Percentiles rank a stretch among this genome's conserved stretches.
Conservation (phyloP, 1,284 basidiomycete genomes). For the Ganoderma boninense region DNA sequence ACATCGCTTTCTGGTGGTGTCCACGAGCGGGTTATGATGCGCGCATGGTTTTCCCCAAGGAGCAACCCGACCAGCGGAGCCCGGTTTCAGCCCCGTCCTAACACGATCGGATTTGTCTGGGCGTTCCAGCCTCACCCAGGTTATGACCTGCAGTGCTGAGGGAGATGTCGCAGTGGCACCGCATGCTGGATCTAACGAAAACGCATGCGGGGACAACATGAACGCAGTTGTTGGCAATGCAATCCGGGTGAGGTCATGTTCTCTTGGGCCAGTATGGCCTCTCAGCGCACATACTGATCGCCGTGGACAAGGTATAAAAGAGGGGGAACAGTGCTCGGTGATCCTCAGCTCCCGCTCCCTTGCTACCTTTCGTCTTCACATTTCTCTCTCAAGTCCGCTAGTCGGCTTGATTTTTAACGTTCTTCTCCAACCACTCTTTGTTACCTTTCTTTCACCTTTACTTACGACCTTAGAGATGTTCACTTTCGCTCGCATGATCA, state of each 20-base stretch:
- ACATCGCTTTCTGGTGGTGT: background rate
- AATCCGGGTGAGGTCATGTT: background rate
- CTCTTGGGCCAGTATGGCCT: background rate
- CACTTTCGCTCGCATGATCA: conserved; percentile 29
- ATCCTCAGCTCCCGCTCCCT: conserved; percentile 19
- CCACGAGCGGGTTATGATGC: background rate
- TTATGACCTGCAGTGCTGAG: background rate
- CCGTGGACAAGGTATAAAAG: background rate
- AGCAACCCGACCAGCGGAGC: background rate
- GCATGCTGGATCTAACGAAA: background rate
- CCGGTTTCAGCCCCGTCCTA: background rate
- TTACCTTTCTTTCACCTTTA: conserved; percentile 11
- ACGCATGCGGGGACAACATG: background rate
- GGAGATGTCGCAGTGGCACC: background rate
- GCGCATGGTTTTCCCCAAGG: background rate
- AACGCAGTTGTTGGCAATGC: background rate
- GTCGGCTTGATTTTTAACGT: conserved; percentile 19
- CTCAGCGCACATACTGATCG: background rate
- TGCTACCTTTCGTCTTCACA: conserved; percentile 20
- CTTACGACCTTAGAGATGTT: conserved; percentile 19
- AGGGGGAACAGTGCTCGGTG: background rate
- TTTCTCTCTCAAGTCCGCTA: conserved; percentile 23
- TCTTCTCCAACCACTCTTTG: conserved; percentile 2
- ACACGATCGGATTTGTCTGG: background rate
- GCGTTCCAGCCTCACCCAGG: background rate